phyloP scores from a whole-genome alignment of 2,329 filamentous ascomycete genomes.

The Penicillium oxalicum region DNA sequence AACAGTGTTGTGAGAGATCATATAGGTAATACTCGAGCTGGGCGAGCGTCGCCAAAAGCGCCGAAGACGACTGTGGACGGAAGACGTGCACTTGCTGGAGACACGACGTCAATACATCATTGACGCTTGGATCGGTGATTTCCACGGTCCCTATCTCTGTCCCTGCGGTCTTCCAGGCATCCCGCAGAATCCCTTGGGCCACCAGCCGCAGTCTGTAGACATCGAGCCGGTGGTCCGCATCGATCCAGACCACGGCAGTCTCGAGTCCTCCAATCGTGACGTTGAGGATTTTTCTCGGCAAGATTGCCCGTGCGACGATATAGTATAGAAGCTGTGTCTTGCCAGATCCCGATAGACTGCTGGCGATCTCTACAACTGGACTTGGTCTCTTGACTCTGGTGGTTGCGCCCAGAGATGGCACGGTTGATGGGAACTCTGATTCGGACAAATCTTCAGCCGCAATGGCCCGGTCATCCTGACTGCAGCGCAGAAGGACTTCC shows the following conservation, averaged over 20 bases:
- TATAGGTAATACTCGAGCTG: conserved; percentile 49
- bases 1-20: conserved; percentile 38
- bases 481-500: conserved; percentile 11
- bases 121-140: conserved; percentile 10
- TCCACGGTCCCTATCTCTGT: not conserved
- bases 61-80: conserved; percentile 47
- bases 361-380: conserved; percentile 51
- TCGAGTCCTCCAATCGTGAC: conserved; percentile 41
- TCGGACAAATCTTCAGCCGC: not conserved
- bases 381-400: conserved; percentile 6
- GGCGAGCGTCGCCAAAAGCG: conserved; percentile 47
- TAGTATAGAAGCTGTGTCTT: conserved; percentile 57
- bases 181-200: conserved; percentile 22
- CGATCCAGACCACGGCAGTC: conserved; percentile 50
- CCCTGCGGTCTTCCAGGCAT: conserved; percentile 9
- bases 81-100: conserved; percentile 56
- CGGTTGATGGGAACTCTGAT: not conserved
- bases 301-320: conserved; percentile 46
- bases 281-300: conserved; percentile 38
- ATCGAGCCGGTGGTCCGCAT: conserved; percentile 52
- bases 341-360: conserved; percentile 46
- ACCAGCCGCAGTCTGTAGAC: conserved; percentile 41
- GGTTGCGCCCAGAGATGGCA: conserved; percentile 6
- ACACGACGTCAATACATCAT: conserved; percentile 31
- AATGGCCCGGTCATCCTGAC: not conserved